These are phyloP conservation scores for Vitis amurensis DNA, from an alignment of 164 flowering plant genomes.

Conservation along the genomic window DNA sequence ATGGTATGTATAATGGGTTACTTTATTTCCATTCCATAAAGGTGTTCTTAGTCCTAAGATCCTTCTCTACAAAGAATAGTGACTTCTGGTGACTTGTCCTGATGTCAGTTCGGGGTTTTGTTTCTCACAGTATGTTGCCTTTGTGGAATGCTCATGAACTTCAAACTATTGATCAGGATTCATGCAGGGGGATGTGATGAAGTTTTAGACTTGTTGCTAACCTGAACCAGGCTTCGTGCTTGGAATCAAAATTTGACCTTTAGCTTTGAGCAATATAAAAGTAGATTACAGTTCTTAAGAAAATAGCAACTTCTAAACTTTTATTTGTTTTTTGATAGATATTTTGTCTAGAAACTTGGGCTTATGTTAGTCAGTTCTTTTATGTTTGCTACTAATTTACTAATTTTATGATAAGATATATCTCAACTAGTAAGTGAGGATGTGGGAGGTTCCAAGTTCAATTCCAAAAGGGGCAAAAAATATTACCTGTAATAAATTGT, in stretches of 20 bases:
- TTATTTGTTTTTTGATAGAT: neutral
- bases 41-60: neutral
- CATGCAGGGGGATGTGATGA: neutral
- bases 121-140: neutral
- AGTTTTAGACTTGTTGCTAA: neutral
- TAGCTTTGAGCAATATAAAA: no score
- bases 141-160: neutral
- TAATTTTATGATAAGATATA: neutral
- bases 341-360: neutral
- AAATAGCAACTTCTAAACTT: no score
- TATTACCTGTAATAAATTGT: no score
- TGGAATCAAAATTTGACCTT: neutral
- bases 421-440: no score
- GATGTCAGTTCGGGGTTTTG: neutral
- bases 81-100: neutral
- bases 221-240: neutral
- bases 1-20: constrained; percentile 45
- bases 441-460: no score
- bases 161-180: neutral
- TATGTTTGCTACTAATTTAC: neutral
- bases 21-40: neutral
- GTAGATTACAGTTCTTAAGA: no score
- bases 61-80: neutral
- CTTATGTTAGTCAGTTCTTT: neutral
- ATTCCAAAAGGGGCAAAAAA: no score